A percentile compares a stretch with the other conserved stretches of the same genome.
These are phyloP conservation scores for Aspergillus kassunensis DNA, from an alignment of 495 filamentous ascomycete species.

Conservation along the genomic window DNA sequence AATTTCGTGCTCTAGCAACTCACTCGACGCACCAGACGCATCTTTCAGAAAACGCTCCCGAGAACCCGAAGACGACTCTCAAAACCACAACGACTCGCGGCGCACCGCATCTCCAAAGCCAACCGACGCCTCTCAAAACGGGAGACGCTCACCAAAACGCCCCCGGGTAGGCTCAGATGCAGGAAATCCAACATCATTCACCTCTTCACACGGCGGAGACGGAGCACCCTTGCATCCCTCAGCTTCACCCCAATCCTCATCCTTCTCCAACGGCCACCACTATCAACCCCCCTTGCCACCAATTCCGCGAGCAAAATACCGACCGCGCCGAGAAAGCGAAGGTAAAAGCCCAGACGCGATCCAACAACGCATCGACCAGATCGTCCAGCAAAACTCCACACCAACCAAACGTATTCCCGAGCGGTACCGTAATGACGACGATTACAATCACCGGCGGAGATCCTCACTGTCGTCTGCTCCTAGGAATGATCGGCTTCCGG, in stretches of 20 bases:
- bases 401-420: constrained; percentile 6
- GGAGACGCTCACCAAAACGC: constrained; percentile 39
- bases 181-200: constrained; percentile 8
- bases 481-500: constrained; percentile 6
- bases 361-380: constrained; percentile 35
- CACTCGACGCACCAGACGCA: constrained; percentile 19
- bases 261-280: constrained; percentile 13
- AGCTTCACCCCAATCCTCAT: constrained; percentile 5
- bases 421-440: constrained; percentile 16
- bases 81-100: background rate
- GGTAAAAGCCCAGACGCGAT: constrained; percentile 18
- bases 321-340: constrained; percentile 17
- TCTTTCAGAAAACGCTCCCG: constrained; percentile 41
- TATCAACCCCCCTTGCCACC: constrained; percentile 18
- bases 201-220: background rate
- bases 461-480: constrained; percentile 2
- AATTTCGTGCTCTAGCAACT: constrained; percentile 25
- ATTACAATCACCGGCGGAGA: constrained; percentile 9
- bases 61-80: constrained; percentile 33
- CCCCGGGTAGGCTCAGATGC: constrained; percentile 32
- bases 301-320: constrained; percentile 13
- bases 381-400: constrained; percentile 27
- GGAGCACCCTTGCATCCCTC: background rate
- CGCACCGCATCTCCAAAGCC: constrained; percentile 9
- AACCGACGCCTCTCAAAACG: constrained; percentile 21